A percentile compares a stretch with the other conserved stretches of the same genome.
phyloP scores from a whole-genome alignment of 257 asterid genomes.

The Paulownia fortunei region DNA sequence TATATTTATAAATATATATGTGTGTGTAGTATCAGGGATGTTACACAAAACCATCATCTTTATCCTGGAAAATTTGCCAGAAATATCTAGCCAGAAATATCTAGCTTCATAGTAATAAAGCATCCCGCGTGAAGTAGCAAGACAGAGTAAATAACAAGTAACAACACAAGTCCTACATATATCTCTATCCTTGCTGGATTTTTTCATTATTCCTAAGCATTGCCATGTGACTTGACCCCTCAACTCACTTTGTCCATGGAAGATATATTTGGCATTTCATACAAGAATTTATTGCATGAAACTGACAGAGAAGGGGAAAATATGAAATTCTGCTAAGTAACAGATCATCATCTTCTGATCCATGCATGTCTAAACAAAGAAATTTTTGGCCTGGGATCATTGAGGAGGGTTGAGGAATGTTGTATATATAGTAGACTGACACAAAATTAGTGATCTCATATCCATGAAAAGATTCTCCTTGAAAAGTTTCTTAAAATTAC shows the following conservation, averaged over 20 bases:
- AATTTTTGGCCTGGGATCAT: not conserved
- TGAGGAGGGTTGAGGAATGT: too few species aligned
- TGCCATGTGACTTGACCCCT: slow-evolving; percentile 48
- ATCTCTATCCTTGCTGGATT: slow-evolving; percentile 32
- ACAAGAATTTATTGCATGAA: slow-evolving; percentile 8
- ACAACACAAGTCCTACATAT: not conserved
- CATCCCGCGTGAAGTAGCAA: slow-evolving; percentile 35
- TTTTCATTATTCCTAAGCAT: slow-evolving; percentile 28
- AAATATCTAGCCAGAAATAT: too few species aligned
- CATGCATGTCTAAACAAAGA: slow-evolving; percentile 1
- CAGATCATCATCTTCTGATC: not conserved
- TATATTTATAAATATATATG: not conserved
- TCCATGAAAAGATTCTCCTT: too few species aligned
- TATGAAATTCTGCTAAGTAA: not conserved
- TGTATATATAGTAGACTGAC: too few species aligned
- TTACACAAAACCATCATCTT: not conserved
- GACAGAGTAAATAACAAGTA: not conserved
- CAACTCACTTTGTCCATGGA: slow-evolving; percentile 33
- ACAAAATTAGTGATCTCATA: too few species aligned
- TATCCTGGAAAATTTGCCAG: not conserved
- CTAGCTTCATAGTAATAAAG: slow-evolving; percentile 17
- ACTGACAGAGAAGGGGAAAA: not conserved
- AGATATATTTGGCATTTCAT: slow-evolving; percentile 33
- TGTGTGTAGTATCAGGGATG: too few species aligned
- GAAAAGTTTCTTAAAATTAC: too few species aligned